phyloP scores from a whole-genome alignment of 176 grass and related monocot species.

The Neostapfia colusana region DNA sequence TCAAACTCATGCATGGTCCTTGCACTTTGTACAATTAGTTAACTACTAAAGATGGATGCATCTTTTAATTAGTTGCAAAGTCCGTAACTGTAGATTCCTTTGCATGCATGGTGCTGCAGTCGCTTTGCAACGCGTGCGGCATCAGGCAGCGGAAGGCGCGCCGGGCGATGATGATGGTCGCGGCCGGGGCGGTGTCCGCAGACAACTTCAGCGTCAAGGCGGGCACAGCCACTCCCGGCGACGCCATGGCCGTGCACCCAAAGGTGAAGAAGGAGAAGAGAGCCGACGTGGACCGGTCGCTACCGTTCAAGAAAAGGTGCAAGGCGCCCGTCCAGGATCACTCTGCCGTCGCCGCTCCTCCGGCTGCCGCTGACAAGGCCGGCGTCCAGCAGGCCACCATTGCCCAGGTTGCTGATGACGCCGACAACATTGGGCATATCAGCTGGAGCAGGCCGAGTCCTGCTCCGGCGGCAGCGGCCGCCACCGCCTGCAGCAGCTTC shows the following conservation, averaged over 20 bases:
- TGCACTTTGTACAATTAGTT: background rate
- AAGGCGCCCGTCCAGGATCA: constrained; percentile 57
- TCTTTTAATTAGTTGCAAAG: background rate
- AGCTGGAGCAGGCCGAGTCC: constrained; percentile 52
- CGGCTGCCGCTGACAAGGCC: background rate
- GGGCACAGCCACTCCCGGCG: constrained; percentile 26
- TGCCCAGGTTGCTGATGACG: background rate
- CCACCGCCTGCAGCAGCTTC: constrained; percentile 36
- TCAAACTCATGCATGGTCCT: constrained; percentile 5
- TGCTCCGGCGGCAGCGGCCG: constrained; percentile 1
- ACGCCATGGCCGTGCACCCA: background rate
- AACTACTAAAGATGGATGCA: too few species aligned
- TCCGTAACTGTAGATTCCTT: constrained; percentile 1
- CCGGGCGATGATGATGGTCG: constrained; percentile 63
- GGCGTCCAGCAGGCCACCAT: background rate
- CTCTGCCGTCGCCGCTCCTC: background rate
- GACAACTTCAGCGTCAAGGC: constrained; percentile 23
- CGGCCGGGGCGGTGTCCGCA: background rate
- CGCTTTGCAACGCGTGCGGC: constrained; percentile 97
- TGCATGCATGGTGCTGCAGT: constrained; percentile 65
- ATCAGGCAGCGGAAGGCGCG: constrained; percentile 96
- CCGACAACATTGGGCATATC: constrained; percentile 50
- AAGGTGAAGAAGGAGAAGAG: constrained; percentile 83
- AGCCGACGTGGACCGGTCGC: constrained; percentile 56
- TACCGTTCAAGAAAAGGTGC: constrained; percentile 98